Evolutionary conservation across 192 early-diverging fungal species (phyloP).

Genomic region (Lobosporangium transversale): DNA sequence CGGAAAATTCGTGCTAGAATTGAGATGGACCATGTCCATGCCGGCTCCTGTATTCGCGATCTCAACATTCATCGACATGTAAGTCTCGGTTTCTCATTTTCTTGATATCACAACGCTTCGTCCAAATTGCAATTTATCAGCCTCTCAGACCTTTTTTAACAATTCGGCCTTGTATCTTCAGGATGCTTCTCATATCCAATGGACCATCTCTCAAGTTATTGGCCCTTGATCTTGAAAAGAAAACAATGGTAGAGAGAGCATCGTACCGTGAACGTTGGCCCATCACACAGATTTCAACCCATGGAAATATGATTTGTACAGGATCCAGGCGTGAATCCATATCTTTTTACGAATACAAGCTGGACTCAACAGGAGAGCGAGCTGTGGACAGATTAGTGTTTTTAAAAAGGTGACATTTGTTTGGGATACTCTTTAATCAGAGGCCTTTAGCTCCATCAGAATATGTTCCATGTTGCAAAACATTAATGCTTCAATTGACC

Average conservation of each 20-base stretch:
- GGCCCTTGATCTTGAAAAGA: slow-evolving; percentile 37
- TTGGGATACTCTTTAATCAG: too few relatives aligned
- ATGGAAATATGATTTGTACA: slow-evolving; percentile 39
- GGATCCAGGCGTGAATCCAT: slow-evolving; percentile 41
- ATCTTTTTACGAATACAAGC: slow-evolving; percentile 44
- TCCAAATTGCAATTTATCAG: too few relatives aligned
- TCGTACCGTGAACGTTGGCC: slow-evolving; percentile 45
- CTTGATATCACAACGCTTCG: too few relatives aligned
- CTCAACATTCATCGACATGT: slow-evolving; percentile 36
- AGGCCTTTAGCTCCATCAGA: too few relatives aligned
- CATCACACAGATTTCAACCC: slow-evolving; percentile 38
- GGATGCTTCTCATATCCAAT: slow-evolving; percentile 33
- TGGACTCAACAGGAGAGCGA: not conserved
- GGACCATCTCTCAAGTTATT: slow-evolving; percentile 34
- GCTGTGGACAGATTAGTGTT: slow-evolving; percentile 29
- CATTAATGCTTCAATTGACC: not conserved
- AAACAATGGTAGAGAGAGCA: slow-evolving; percentile 40
- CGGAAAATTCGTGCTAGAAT: slow-evolving; percentile 33
- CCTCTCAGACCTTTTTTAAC: too few relatives aligned
- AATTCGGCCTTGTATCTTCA: too few relatives aligned
- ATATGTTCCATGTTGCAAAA: too few relatives aligned
- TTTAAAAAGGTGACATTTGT: slow-evolving; percentile 22
- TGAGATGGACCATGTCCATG: slow-evolving; percentile 42
- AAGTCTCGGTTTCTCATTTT: too few relatives aligned
- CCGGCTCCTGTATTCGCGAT: slow-evolving; percentile 40